Evolutionary conservation across 2,329 filamentous ascomycete species (phyloP).

Genomic region (Polytolypa hystricis): DNA sequence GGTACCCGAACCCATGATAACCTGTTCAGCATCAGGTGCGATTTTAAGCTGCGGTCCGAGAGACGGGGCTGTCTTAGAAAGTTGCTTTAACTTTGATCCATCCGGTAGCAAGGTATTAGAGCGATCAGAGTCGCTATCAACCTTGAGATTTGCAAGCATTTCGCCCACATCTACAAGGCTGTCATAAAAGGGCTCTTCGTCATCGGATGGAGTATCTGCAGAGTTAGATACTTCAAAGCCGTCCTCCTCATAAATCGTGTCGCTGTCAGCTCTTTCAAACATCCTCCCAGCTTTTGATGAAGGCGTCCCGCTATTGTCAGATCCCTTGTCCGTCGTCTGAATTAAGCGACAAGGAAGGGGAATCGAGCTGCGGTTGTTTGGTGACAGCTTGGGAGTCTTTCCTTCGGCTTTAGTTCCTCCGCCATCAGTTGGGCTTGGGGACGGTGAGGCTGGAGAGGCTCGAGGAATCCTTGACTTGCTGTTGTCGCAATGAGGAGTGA

Average conservation of each 20-base stretch:
- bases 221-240: neutral
- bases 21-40: slow-evolving; percentile 12
- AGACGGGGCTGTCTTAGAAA: slow-evolving; percentile 7
- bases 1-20: slow-evolving; percentile 13
- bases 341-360: slow-evolving; percentile 11
- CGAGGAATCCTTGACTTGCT: slow-evolving; percentile 10
- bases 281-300: neutral
- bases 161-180: neutral
- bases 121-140: neutral
- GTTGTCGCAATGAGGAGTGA: slow-evolving; percentile 2
- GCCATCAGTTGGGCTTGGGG: neutral
- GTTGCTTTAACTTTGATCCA: slow-evolving; percentile 11
- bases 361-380: slow-evolving; percentile 11
- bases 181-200: neutral
- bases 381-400: slow-evolving; percentile 2
- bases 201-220: neutral
- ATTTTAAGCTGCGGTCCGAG: slow-evolving; percentile 13
- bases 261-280: neutral
- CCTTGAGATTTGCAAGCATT: neutral
- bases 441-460: slow-evolving; percentile 8
- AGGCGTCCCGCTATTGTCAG: neutral
- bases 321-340: slow-evolving; percentile 3
- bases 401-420: slow-evolving; percentile 1
- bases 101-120: neutral
- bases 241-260: slow-evolving; percentile 1